phyloP scores from a whole-genome alignment of 2,329 filamentous ascomycete genomes.

The Fusarium hainanense region DNA sequence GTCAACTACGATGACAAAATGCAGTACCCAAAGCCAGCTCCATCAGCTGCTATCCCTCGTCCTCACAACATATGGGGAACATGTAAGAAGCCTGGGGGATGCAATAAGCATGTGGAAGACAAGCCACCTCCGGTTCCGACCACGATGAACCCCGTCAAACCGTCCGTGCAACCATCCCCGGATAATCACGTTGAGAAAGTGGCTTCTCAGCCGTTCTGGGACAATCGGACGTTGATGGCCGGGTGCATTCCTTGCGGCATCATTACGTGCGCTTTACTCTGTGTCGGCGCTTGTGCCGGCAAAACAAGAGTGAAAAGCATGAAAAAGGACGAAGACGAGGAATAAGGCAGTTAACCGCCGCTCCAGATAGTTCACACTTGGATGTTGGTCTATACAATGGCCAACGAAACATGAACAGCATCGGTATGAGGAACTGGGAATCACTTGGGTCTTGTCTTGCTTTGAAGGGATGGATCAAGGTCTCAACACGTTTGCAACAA shows the following conservation, averaged over 20 bases:
- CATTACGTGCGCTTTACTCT: too few species aligned
- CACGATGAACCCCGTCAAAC: too few species aligned
- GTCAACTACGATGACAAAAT: background rate
- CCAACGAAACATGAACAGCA: background rate
- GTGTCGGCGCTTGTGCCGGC: too few species aligned
- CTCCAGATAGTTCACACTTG: background rate
- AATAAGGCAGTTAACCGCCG: background rate
- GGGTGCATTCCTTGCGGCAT: too few species aligned
- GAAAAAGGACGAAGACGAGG: background rate
- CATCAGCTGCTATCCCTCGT: background rate
- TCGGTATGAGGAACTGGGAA: background rate
- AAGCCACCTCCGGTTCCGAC: background rate
- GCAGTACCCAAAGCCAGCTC: background rate
- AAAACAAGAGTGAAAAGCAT: too few species aligned
- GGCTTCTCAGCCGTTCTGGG: too few species aligned
- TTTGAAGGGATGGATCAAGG: background rate
- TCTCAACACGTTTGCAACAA: background rate
- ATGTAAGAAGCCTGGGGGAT: background rate
- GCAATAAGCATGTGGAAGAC: background rate
- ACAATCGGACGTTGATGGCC: too few species aligned
- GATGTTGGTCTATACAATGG: background rate
- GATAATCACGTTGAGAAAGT: too few species aligned
- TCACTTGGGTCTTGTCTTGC: background rate
- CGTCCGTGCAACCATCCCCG: too few species aligned
- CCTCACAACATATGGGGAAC: background rate